Conservation (phyloP, 495 filamentous ascomycete genomes). For the Clavariopsis aquatica region DNA sequence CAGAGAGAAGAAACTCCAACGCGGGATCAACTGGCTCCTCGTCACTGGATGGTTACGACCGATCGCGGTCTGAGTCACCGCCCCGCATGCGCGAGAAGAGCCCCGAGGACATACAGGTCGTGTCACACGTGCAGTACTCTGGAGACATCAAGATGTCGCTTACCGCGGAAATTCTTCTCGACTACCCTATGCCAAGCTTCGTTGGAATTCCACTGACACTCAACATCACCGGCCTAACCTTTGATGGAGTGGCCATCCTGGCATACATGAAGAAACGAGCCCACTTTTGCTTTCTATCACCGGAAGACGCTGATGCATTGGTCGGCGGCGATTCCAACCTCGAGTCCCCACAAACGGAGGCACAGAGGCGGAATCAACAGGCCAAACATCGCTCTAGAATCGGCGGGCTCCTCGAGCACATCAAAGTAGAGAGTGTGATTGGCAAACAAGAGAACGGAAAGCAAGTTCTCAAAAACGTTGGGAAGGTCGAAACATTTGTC, state of each 20-base stretch:
- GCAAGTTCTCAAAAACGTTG: conserved; percentile 95
- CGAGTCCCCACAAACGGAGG: conserved; percentile 51
- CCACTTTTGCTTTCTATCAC: conserved; percentile 89
- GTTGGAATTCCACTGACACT: conserved; percentile 88
- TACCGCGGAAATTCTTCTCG: conserved; percentile 90
- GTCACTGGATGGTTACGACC: conserved; percentile 19
- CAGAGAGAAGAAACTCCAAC: conserved; percentile 17
- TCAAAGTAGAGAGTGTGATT: conserved; percentile 95
- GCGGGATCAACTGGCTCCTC: conserved; percentile 20
- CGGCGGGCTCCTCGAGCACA: conserved; percentile 82
- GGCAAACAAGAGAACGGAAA: conserved; percentile 86
- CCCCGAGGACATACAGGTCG: conserved; percentile 74
- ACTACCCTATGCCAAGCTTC: conserved; percentile 97
- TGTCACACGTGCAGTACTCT: conserved; percentile 83
- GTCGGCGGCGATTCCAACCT: conserved; percentile 41
- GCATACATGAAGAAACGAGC: conserved; percentile 81
- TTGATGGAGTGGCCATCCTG: conserved; percentile 89
- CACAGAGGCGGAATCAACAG: conserved; percentile 15
- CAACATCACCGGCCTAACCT: conserved; percentile 89
- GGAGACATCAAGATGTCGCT: conserved; percentile 83
- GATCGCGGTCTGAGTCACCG: conserved; percentile 37
- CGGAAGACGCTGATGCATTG: conserved; percentile 75
- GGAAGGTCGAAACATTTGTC: conserved; percentile 97
- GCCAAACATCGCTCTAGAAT: conserved; percentile 50
- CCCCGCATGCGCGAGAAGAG: conserved; percentile 40